Percentiles rank a stretch among this genome's conserved stretches.
phyloP scores from a whole-genome alignment of 225 moss, liverwort and hornwort genomes.

The Antitrichia curtipendula region DNA sequence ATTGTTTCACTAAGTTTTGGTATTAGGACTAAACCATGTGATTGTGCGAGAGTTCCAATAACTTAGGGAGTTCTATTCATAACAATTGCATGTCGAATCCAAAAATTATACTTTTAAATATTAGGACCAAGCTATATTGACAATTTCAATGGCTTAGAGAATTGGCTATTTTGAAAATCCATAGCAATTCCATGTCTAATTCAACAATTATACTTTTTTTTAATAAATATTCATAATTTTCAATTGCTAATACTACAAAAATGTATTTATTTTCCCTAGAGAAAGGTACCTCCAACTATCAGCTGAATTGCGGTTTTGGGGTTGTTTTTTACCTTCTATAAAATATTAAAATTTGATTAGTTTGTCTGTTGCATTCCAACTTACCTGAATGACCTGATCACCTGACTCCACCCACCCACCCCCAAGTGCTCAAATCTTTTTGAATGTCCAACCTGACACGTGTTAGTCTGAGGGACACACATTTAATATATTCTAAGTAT shows the following conservation, averaged over 20 bases:
- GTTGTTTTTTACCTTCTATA: no score
- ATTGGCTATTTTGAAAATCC: no score
- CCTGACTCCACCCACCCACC: no score
- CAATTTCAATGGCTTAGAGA: accelerated
- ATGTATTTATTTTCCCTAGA: no score
- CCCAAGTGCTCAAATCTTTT: no score
- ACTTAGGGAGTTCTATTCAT: accelerated
- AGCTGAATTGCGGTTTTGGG: background rate
- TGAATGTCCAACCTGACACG: background rate
- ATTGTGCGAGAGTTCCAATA: accelerated
- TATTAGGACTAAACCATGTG: background rate
- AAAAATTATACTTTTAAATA: background rate
- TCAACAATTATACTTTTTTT: no score
- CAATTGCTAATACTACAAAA: background rate
- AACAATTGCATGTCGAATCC: background rate
- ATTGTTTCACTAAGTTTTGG: accelerated
- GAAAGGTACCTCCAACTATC: background rate
- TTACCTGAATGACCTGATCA: background rate
- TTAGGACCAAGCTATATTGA: background rate
- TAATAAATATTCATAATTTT: background rate
- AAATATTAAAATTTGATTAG: background rate
- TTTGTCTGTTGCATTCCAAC: background rate
- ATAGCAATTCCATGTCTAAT: background rate
- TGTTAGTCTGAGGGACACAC: background rate
- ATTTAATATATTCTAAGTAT: background rate